Conservation (phyloP, 2,329 filamentous ascomycete species). For the Diaporthe amygdali region DNA sequence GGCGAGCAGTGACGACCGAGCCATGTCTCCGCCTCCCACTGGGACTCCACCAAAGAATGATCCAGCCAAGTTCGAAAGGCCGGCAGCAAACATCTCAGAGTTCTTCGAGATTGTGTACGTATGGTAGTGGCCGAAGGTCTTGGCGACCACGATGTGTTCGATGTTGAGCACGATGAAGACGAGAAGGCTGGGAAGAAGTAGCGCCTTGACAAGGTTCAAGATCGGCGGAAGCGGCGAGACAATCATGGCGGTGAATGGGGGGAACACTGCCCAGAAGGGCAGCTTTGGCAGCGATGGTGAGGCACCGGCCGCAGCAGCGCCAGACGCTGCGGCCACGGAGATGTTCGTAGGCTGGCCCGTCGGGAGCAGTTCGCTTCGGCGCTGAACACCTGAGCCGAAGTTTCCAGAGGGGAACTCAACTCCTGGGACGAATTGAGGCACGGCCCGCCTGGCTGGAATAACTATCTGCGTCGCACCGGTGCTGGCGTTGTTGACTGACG, state of each 20-base stretch:
- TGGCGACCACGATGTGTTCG: conserved; percentile 14
- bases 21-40: conserved; percentile 18
- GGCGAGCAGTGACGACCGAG: conserved; percentile 1
- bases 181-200: conserved; percentile 17
- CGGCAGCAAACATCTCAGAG: conserved; percentile 15
- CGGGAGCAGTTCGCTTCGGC: neutral
- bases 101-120: conserved; percentile 8
- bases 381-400: neutral
- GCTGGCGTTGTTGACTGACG: neutral
- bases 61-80: neutral
- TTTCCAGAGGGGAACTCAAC: neutral
- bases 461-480: neutral
- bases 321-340: neutral
- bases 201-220: neutral
- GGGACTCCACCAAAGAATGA: conserved; percentile 16
- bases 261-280: conserved; percentile 19
- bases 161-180: conserved; percentile 18
- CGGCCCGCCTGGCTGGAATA: neutral
- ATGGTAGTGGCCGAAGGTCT: conserved; percentile 12
- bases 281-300: neutral
- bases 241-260: neutral
- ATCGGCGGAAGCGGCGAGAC: neutral
- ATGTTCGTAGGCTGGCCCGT: neutral
- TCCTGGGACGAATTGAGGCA: neutral
- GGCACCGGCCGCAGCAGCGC: neutral